Base-by-base conservation (phyloP, 495 filamentous ascomycete genomes). In the Hypoxylon rickii region DNA sequence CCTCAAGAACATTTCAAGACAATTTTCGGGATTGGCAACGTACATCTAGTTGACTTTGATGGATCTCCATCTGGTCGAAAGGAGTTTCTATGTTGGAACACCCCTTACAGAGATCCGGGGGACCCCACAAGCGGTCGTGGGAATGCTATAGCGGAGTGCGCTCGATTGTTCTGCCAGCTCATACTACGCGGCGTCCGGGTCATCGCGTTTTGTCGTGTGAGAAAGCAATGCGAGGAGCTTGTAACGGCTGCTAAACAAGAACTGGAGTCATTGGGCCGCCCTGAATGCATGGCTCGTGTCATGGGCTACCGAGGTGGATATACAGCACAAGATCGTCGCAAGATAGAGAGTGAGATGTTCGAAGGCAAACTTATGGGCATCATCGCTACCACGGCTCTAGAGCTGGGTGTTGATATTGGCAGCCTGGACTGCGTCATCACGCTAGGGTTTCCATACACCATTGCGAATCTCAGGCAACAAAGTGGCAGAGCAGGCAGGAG, bases 301-400 rank as follows among this genome's bases (percentile, higher is more conserved):
- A 97, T 96, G 92, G 90, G 91, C 0, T 99, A 99, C 68, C 82
- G 94, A 53, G 95, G 94, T 12, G 94, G 94, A 1, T 99, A 99
- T 67, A 96, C 92, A 8, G 86, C 94, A 10, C 93, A 97, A 74
- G 94, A 99, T 66, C 82, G 94, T 32, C 83, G 95, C 17, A 76
- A 78, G 40, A 97, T 99, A 40, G 94, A 99, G 71, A 86, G 79
- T 26, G 94, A 97, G 64, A 97, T 99, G 94, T 97, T 97, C 58
- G 90, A 96, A 41, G 94, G 94, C 0, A 90, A 92, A 62, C 76
- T 99, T 4, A 78, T 97, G 66, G 95, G 94, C 3, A 94, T 99
- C 49, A 82, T 99, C 7, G 94, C 92, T 6, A 99, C 94, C 1
- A 96, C 85, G 49, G 94, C 94, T 5, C 76, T 99, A 5, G 94